These are phyloP conservation scores for Ophiostoma australiae DNA, from an alignment of 2,329 filamentous ascomycete species.

Conservation along the genomic window DNA sequence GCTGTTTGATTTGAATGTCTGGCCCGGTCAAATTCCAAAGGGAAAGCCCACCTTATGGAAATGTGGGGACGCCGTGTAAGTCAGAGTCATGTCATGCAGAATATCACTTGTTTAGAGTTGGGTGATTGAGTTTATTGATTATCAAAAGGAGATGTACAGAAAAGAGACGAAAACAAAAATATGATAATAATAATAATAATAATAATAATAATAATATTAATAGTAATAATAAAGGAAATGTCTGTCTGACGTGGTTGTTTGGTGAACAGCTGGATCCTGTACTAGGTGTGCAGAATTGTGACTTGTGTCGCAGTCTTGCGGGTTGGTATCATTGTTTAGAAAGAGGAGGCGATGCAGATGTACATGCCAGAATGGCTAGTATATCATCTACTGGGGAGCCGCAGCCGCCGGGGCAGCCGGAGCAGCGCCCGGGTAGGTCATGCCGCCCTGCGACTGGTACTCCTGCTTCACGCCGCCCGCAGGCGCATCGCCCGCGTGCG, in stretches of 20 bases:
- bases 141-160: background rate
- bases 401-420: background rate
- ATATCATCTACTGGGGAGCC: background rate
- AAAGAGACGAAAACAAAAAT: background rate
- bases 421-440: conserved; percentile 30
- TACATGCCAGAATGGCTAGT: background rate
- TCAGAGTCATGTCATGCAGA: background rate
- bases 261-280: background rate
- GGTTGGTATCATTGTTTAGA: background rate
- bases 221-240: background rate
- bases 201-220: too few species aligned
- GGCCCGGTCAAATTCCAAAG: background rate
- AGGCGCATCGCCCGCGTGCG: conserved; percentile 34
- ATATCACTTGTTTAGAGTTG: too few species aligned
- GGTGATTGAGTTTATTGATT: background rate
- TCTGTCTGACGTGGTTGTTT: background rate
- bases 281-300: background rate
- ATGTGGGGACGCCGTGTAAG: background rate
- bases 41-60: background rate
- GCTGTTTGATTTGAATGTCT: background rate
- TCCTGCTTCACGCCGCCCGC: conserved; percentile 30
- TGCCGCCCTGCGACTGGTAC: conserved; percentile 34
- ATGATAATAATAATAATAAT: too few species aligned
- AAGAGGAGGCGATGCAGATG: background rate
- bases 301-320: background rate